These are phyloP conservation scores for Fagopyrum tataricum DNA, from an alignment of 148 eudicot genomes.

Conservation along the genomic window DNA sequence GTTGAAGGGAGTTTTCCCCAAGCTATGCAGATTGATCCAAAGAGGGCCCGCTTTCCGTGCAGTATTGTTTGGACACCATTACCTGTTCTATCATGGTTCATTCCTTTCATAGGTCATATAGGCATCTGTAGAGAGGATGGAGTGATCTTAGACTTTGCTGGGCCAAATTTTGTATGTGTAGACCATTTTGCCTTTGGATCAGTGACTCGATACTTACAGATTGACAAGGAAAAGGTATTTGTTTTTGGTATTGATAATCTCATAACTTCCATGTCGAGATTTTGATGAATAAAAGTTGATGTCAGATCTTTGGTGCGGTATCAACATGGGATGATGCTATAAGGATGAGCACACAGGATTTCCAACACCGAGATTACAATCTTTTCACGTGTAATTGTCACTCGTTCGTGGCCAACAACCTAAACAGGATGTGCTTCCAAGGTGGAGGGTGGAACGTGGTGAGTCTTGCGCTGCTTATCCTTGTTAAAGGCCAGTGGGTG, in stretches of 20 bases:
- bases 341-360: conserved; percentile 67
- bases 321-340: conserved; percentile 65
- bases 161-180: conserved; percentile 88
- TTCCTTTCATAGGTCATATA: conserved; percentile 85
- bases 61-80: conserved; percentile 95
- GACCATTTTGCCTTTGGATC: conserved; percentile 87
- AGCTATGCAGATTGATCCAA: conserved; percentile 58
- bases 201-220: conserved; percentile 62
- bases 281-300: background rate
- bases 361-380: conserved; percentile 73
- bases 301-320: conserved; percentile 15
- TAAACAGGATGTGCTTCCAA: conserved; percentile 61
- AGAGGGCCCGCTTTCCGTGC: conserved; percentile 64
- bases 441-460: conserved; percentile 84
- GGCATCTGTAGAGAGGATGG: conserved; percentile 98
- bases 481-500: conserved; percentile 77
- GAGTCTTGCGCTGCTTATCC: conserved; percentile 56
- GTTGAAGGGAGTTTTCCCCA: conserved; percentile 26
- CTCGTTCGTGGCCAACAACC: conserved; percentile 79
- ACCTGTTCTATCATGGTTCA: conserved; percentile 85
- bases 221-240: conserved; percentile 63
- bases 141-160: conserved; percentile 88
- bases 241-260: background rate
- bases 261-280: background rate
- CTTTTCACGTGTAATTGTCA: conserved; percentile 92